Percentiles rank a stretch among this genome's conserved stretches.
Evolutionary conservation across 78 protist genomes (phyloP).

Genomic region (Chrysochromulina tobinii): DNA sequence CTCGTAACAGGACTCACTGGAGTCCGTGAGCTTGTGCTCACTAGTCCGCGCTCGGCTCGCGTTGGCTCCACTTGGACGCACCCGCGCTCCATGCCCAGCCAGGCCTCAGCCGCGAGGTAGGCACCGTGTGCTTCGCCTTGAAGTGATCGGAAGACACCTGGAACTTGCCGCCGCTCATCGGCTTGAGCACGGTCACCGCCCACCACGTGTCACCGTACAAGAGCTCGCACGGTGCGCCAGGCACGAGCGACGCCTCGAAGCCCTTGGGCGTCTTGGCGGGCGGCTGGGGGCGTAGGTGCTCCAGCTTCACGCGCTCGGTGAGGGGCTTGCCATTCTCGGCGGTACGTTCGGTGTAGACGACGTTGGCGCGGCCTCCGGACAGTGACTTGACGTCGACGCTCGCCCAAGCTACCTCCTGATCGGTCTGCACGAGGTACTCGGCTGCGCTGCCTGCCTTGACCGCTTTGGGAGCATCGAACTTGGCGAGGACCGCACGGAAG

Average conservation of each 20-base stretch:
- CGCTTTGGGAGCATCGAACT: not conserved
- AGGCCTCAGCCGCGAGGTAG: too few species aligned
- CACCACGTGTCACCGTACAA: not conserved
- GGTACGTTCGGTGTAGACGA: not conserved
- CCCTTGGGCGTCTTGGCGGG: not conserved
- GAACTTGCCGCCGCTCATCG: too few species aligned
- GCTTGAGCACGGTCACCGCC: not conserved
- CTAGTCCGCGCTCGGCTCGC: too few species aligned
- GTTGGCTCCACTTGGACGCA: too few species aligned
- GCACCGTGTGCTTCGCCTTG: too few species aligned
- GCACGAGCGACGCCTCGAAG: not conserved
- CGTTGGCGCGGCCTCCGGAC: too few species aligned
- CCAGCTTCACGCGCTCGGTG: not conserved
- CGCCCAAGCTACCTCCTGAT: not conserved
- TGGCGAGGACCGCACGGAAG: not conserved
- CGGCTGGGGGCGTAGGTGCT: not conserved
- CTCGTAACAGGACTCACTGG: too few species aligned
- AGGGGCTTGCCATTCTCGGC: not conserved
- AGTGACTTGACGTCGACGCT: not conserved
- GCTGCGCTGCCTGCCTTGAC: not conserved
- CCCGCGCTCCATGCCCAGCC: too few species aligned
- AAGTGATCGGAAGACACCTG: too few species aligned
- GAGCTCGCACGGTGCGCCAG: not conserved
- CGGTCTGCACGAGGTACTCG: not conserved
- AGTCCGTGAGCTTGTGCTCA: too few species aligned